Evolutionary conservation across 164 flowering plant genomes (phyloP).

Genomic region (Dillenia suffruticosa): DNA sequence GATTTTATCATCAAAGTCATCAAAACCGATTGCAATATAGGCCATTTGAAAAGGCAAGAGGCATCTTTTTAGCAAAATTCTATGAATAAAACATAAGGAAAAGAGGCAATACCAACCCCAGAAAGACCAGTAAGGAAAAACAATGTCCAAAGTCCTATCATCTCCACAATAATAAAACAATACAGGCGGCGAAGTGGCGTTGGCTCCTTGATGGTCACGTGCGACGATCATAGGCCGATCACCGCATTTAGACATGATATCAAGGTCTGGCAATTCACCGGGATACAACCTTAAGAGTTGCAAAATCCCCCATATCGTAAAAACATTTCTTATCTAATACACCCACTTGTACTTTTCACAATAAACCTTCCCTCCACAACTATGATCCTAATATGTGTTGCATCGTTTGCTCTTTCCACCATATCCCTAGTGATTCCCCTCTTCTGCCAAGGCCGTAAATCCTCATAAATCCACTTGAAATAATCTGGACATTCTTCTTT

Average conservation of each 20-base stretch:
- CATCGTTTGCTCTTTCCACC: constrained; percentile 17
- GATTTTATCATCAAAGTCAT: no score
- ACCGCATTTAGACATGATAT: constrained; percentile 34
- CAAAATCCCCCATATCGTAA: constrained; percentile 38
- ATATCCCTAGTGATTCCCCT: constrained; percentile 29
- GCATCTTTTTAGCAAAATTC: no score
- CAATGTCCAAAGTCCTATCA: constrained; percentile 25
- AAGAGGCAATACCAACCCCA: constrained; percentile 44
- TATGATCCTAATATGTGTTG: constrained; percentile 32
- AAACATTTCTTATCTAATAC: constrained; percentile 29
- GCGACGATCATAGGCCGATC: constrained; percentile 30
- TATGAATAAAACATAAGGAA: no score
- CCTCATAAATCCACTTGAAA: constrained; percentile 36
- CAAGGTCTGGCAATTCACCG: constrained; percentile 41
- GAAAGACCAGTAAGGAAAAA: constrained; percentile 55
- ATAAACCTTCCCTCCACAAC: constrained; percentile 33
- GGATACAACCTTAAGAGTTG: constrained; percentile 46
- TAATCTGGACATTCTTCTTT: constrained; percentile 19
- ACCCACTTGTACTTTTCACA: constrained; percentile 24
- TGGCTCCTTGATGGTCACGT: constrained; percentile 10
- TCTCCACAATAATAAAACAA: constrained; percentile 38
- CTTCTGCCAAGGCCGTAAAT: constrained; percentile 32
- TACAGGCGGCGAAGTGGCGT: constrained; percentile 24
- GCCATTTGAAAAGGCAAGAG: no score
- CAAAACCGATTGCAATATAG: no score